Conservation (phyloP, 371 early-diverging fungal genomes). For the Synchytrium microbalum region DNA sequence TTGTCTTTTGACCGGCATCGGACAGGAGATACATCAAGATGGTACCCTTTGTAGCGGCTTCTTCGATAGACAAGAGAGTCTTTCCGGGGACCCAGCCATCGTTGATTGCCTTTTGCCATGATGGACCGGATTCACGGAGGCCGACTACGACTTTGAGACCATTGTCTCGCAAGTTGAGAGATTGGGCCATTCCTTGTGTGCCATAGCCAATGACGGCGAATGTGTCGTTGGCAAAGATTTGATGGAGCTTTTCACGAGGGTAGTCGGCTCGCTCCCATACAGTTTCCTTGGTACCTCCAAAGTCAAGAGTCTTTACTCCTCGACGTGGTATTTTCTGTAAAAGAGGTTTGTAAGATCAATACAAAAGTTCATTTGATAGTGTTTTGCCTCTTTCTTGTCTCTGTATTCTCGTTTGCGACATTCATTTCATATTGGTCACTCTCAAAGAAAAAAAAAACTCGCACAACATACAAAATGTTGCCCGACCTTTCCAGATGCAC, state of each 20-base stretch:
- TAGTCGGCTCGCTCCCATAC: constrained; percentile 94
- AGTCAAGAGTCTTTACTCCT: constrained; percentile 86
- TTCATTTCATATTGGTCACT: too few species aligned
- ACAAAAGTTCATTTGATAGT: too few species aligned
- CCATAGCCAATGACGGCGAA: constrained; percentile 96
- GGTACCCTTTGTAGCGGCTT: constrained; percentile 83
- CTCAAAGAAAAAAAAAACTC: too few species aligned
- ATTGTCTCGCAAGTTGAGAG: constrained; percentile 93
- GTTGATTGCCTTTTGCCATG: constrained; percentile 86
- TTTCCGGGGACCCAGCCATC: constrained; percentile 97
- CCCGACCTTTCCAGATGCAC: too few species aligned
- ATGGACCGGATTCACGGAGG: constrained; percentile 81
- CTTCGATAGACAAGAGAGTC: constrained; percentile 87
- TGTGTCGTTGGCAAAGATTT: constrained; percentile 88
- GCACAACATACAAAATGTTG: too few species aligned
- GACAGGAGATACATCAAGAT: constrained; percentile 93
- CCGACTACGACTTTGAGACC: constrained; percentile 94
- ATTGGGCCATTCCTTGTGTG: constrained; percentile 94
- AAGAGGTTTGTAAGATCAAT: too few species aligned
- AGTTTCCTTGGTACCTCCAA: constrained; percentile 86
- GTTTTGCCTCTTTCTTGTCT: too few species aligned
- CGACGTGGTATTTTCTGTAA: constrained; percentile 34
- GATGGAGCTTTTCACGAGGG: constrained; percentile 80
- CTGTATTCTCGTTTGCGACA: too few species aligned
- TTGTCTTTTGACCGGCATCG: constrained; percentile 90